Base-by-base conservation (phyloP, 2,329 filamentous ascomycete species). In the Gremmenia infestans region DNA sequence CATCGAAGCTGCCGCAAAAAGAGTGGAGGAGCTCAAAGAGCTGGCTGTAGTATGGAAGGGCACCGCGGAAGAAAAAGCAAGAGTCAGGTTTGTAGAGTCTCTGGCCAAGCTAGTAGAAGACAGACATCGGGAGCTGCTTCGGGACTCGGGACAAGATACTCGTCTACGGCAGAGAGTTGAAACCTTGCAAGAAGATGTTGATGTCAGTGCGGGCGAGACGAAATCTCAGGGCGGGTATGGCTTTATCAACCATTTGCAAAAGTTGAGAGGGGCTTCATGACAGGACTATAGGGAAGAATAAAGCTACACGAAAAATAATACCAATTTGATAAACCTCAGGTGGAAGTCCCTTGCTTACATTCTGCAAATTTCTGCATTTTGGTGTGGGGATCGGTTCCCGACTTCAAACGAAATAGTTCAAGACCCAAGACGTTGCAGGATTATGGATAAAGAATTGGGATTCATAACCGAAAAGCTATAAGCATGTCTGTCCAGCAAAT, bases 31-130 rank as follows among this genome's bases (percentile, higher is more conserved):
- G 68, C 78, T 97, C 54, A 86, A 91, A 67, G 81, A 85, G 60
- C 73, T 97, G 60, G 83, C 85, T 4, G 74, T 74, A n/a, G 85
- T 99, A 22, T 99, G 94, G 92, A 93, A 88, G 70, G 91, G 91
- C n/a, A 97, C 94, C 2, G 88, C 89, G 0, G 94, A 99, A 74
- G 94, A 97, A 71, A 95, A 89, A 73, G 90, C 91, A 5, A 79
- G 94, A 52, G 75, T 75, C 9, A 88, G 83, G 66, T 91, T 97
- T 69, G 86, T 99, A 17, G 93, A 97, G 61, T 80, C 81, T 51
- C 71, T 99, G 65, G 84, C 85, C 36, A 91, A 85, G 75, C 80
- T 90, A 72, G 89, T 96, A 1, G 91, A 97, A 68, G 93, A 97
- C 61, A 77, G 77, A 22, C 68, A 71, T 58, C 57, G 65, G 51